Percentiles rank a stretch among this genome's conserved stretches.
Evolutionary conservation across 2,329 filamentous ascomycete genomes (phyloP).

Genomic region (Mariannaea elegans): DNA sequence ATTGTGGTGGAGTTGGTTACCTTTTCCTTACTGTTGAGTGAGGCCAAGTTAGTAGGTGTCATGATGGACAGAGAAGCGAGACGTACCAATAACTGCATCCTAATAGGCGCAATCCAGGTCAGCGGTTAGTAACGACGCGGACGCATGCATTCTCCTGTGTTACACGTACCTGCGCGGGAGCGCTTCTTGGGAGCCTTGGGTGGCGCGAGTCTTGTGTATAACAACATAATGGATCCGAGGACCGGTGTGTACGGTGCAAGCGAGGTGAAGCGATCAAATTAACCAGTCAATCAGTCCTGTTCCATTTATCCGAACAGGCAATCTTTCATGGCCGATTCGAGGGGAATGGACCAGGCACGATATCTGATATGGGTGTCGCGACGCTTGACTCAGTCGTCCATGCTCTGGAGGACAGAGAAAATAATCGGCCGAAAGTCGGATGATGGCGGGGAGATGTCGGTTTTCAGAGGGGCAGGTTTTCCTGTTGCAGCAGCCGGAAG

Average conservation of each 20-base stretch:
- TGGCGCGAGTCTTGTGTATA: constrained; percentile 65
- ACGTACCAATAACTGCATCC: constrained; percentile 62
- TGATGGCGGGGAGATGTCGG: constrained; percentile 15
- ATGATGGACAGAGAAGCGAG: not conserved
- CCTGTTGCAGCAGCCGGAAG: constrained; percentile 9
- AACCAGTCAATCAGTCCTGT: constrained; percentile 30
- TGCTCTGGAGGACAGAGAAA: not conserved
- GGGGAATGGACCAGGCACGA: not conserved
- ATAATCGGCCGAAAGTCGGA: constrained; percentile 14
- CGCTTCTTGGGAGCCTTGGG: constrained; percentile 66
- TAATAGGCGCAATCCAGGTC: constrained; percentile 36
- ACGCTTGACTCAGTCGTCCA: constrained; percentile 1
- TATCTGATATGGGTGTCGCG: not conserved
- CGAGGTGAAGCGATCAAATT: constrained; percentile 34
- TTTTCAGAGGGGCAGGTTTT: no score
- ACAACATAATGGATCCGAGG: constrained; percentile 54
- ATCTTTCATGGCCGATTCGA: constrained; percentile 24
- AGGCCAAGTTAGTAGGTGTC: constrained; percentile 16
- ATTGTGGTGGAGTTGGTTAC: constrained; percentile 1
- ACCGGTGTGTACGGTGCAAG: constrained; percentile 11
- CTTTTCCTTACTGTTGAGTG: constrained; percentile 20
- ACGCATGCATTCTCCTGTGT: constrained; percentile 40
- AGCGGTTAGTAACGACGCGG: constrained; percentile 42
- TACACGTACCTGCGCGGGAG: constrained; percentile 52
- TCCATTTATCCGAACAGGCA: constrained; percentile 27